These are phyloP conservation scores for Histomonas meleagridis DNA, from an alignment of 208 protist species.

Conservation along the genomic window DNA sequence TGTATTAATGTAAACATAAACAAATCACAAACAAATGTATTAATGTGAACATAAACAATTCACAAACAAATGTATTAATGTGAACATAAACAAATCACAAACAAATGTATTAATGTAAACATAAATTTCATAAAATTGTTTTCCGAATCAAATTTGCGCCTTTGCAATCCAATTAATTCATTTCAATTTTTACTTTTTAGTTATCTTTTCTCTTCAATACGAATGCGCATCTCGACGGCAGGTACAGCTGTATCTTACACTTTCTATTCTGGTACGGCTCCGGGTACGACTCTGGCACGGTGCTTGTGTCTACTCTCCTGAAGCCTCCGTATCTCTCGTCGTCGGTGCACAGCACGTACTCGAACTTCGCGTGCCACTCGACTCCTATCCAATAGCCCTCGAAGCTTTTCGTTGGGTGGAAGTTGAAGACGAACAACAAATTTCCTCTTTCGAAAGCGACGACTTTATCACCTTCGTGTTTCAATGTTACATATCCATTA, in stretches of 20 bases:
- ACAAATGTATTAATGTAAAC: too few relatives aligned
- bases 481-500: background rate
- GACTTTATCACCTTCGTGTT: background rate
- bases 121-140: too few relatives aligned
- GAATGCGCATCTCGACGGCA: background rate
- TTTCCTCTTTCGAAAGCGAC: slow-evolving; percentile 33
- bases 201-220: background rate
- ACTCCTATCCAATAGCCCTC: background rate
- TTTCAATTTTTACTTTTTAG: too few relatives aligned
- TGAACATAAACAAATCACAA: too few relatives aligned
- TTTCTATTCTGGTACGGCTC: background rate
- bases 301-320: background rate
- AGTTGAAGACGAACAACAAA: slow-evolving; percentile 38
- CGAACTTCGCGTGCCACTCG: background rate
- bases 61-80: too few relatives aligned
- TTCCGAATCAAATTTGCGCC: too few relatives aligned
- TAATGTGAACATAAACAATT: too few relatives aligned
- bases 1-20: too few relatives aligned
- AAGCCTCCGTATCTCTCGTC: background rate
- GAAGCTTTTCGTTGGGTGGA: background rate
- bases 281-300: background rate
- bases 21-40: too few relatives aligned
- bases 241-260: background rate
- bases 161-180: too few relatives aligned
- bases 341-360: background rate